These are phyloP conservation scores for Paramecium sexaurelia DNA, from an alignment of 73 alveolate species.

Conservation along the genomic window DNA sequence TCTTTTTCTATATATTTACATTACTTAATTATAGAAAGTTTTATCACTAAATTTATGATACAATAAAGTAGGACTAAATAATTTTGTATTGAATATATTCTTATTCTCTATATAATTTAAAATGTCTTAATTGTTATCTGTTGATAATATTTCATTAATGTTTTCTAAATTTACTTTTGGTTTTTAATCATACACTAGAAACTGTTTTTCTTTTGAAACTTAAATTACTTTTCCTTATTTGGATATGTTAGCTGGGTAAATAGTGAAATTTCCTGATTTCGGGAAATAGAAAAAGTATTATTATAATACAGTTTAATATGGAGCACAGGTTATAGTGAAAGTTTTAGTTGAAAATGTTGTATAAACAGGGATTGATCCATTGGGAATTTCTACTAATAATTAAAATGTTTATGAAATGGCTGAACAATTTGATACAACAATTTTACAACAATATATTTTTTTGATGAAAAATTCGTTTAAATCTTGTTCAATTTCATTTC, in stretches of 20 bases:
- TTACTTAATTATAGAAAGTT: conserved; percentile 77
- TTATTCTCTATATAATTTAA: conserved; percentile 71
- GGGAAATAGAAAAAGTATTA: conserved; percentile 94
- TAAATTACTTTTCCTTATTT: conserved; percentile 81
- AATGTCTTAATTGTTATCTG: conserved; percentile 76
- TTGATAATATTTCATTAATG: conserved; percentile 73
- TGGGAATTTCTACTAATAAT: conserved; percentile 91
- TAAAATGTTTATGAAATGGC: conserved; percentile 72
- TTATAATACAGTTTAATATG: conserved; percentile 80
- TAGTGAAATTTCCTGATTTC: conserved; percentile 75
- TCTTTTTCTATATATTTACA: conserved; percentile 77
- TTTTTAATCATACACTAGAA: conserved; percentile 69
- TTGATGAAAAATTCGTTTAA: conserved; percentile 79
- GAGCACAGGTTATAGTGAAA: conserved; percentile 66
- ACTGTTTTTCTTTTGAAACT: conserved; percentile 66
- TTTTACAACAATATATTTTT: conserved; percentile 83
- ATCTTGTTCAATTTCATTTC: conserved; percentile 67
- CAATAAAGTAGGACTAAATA: conserved; percentile 69
- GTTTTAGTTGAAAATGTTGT: conserved; percentile 78
- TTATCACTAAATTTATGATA: conserved; percentile 76
- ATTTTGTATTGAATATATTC: conserved; percentile 67
- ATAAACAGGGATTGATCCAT: conserved; percentile 87
- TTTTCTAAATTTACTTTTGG: conserved; percentile 71
- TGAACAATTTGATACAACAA: conserved; percentile 89
- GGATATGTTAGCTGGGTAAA: conserved; percentile 87